Evolutionary conservation across 2,329 filamentous ascomycete genomes (phyloP), one percentile per base, ranked within the genome.

Genomic region (Mycosphaerella sp.): DNA sequence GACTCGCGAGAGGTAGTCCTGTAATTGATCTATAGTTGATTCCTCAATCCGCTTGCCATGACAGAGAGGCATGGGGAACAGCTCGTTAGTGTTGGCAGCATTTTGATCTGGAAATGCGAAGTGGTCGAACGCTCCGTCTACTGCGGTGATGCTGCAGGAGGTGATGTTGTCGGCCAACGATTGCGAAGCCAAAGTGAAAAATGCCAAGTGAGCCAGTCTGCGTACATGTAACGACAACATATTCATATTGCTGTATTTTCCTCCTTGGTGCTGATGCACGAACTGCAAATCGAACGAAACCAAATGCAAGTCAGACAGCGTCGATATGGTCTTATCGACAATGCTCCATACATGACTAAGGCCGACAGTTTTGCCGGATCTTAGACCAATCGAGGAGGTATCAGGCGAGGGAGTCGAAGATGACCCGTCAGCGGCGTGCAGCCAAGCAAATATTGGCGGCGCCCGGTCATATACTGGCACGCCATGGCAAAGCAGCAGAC

Each of bases 11-110:
- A 88, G 76, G 31, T 78, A 78, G 4, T 69, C 64, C 62, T 87
- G 84, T 62, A 90, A 77, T 56, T 85, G 71, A 58, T 86, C 83
- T 57, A 89, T 85, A 6, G 80, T 84, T 12, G 83, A 83, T 66
- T 89, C 85, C 68, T 87, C 83, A 12, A 89, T 73, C 45, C 74
- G 71, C 60, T 86, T 76, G 8, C 77, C 78, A 53, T 78, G 70
- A 67, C 86, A 89, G 10, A 66, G 67, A 0, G 73, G 75, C 83
- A 87, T 85, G 2, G 82, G 79, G 62, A 88, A 87, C 32, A 78
- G 59, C 2, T 59, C 58, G 4, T 62, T n/a, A 1, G 63, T 67
- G 10, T 64, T 59, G 8, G 58, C 63, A 43, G 58, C 62, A 54
- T 66, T 45, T 44, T 63, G 53, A 14, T 63, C 53, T 7, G 72